These are phyloP conservation scores for Boletus subcaerulescens DNA, from an alignment of 768 basidiomycete species.

Conservation along the genomic window DNA sequence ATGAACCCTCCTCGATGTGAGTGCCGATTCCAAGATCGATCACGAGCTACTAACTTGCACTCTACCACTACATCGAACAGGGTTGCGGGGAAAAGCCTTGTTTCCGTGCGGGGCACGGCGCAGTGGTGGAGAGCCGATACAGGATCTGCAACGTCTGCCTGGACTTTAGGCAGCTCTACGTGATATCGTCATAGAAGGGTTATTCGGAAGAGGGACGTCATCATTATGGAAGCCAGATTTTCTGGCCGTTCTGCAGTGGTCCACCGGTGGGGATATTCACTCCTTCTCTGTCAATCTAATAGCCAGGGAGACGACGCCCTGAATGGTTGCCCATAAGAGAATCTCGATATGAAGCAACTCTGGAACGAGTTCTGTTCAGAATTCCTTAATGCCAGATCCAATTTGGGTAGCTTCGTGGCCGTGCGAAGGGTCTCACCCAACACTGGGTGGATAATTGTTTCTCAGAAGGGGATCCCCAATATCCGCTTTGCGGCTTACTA, in stretches of 20 bases:
- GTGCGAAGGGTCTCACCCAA: neutral
- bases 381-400: constrained; percentile 11
- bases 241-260: constrained; percentile 26
- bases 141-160: constrained; percentile 55
- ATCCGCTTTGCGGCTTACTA: constrained; percentile 20
- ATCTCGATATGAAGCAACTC: constrained; percentile 27
- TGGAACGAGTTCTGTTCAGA: constrained; percentile 21
- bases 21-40: constrained; percentile 50
- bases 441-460: constrained; percentile 1
- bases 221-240: constrained; percentile 14
- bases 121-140: constrained; percentile 54
- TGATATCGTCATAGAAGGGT: constrained; percentile 42
- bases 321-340: constrained; percentile 18
- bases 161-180: constrained; percentile 40
- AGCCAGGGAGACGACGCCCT: constrained; percentile 22
- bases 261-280: constrained; percentile 13
- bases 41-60: constrained; percentile 65
- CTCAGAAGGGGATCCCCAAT: constrained; percentile 10
- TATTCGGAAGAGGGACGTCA: constrained; percentile 9
- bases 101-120: constrained; percentile 40
- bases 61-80: constrained; percentile 65
- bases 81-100: constrained; percentile 61
- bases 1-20: constrained; percentile 64
- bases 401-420: constrained; percentile 4
- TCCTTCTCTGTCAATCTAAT: constrained; percentile 22